A percentile compares a stretch with the other conserved stretches of the same genome.
Evolutionary conservation across 2,329 filamentous ascomycete species (phyloP).

Genomic region (Lachnellula cervina): DNA sequence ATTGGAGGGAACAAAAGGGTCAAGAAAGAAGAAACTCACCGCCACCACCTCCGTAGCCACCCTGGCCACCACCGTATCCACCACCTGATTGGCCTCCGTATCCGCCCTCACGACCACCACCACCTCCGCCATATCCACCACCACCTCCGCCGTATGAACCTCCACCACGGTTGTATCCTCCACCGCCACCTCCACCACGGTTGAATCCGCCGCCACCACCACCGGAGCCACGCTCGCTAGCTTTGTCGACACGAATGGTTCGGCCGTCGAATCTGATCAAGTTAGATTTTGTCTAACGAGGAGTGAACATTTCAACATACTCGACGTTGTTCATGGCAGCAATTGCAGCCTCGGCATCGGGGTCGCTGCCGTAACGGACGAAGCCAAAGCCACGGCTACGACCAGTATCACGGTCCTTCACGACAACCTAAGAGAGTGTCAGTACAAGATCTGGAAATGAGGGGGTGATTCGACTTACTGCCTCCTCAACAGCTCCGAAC

Average conservation of each 20-base stretch:
- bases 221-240: slow-evolving; percentile 61
- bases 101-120: slow-evolving; percentile 53
- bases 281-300: slow-evolving; percentile 13
- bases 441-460: not conserved
- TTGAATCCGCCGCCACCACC: slow-evolving; percentile 35
- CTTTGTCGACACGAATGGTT: slow-evolving; percentile 91
- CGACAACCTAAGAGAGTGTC: slow-evolving; percentile 66
- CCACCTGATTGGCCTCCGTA: slow-evolving; percentile 37
- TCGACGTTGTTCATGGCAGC: slow-evolving; percentile 80
- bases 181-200: slow-evolving; percentile 44
- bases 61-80: slow-evolving; percentile 32
- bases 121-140: slow-evolving; percentile 36
- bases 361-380: slow-evolving; percentile 77
- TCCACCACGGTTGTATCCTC: slow-evolving; percentile 38
- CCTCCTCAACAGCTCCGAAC: slow-evolving; percentile 88
- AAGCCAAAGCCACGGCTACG: slow-evolving; percentile 97
- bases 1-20: not conserved
- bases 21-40: slow-evolving; percentile 20
- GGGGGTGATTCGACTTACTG: slow-evolving; percentile 57
- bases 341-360: slow-evolving; percentile 73
- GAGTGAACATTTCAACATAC: slow-evolving; percentile 48
- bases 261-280: slow-evolving; percentile 78
- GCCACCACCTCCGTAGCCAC: slow-evolving; percentile 28
- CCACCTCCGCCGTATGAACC: slow-evolving; percentile 38
- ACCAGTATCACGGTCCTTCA: slow-evolving; percentile 95